Base-by-base conservation (phyloP, 345 rosid species). In the Eucalyptus regnans region DNA sequence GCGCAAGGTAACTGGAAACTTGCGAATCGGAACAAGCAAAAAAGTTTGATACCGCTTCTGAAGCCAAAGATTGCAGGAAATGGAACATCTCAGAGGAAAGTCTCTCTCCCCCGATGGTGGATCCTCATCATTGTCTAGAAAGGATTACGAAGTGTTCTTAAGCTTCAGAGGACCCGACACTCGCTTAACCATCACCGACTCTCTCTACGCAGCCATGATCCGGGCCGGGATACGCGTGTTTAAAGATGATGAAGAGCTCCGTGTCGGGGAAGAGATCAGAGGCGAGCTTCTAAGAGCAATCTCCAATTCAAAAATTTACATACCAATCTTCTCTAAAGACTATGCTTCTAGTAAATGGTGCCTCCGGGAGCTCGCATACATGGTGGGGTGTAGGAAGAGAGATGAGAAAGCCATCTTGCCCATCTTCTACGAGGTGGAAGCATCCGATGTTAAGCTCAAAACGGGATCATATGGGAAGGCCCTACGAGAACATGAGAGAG, bases 331-430 rank as follows among this genome's bases (percentile, higher is more conserved):
- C 33, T 62, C 68, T 12, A 62, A 27, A 29, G 71, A 13, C 1
- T 64, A 64, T 14, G 71, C 71, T 64, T 64, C 71, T 4, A 64
- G 71, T 12, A 64, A 29, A 64, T n/a, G 71, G 33, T 64, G 71
- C 9, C 71, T 64, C 17, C 71, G 71, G 0, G 71, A 62, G 4
- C 71, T 64, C 1, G 1, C 9, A 0, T 2, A 29, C 5, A 64
- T 64, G 71, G 1, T 64, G 37, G 33, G 2, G 37, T 3, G 8
- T 13, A 12, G 17, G 5, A 64, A 64, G 18, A 64, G 5, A 7
- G 71, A 7, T 1, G 37, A 13, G 37, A 64, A 64, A 64, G 18
- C 18, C 20, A n/a, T 64, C 76, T n/a, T 64, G 37, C 41, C 76
- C 76, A n/a, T 64, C 76, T 64, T 64, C 76, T 64, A 64, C 0